phyloP scores from a whole-genome alignment of 2,329 filamentous ascomycete species.

The Paraphoma chrysanthemicola region DNA sequence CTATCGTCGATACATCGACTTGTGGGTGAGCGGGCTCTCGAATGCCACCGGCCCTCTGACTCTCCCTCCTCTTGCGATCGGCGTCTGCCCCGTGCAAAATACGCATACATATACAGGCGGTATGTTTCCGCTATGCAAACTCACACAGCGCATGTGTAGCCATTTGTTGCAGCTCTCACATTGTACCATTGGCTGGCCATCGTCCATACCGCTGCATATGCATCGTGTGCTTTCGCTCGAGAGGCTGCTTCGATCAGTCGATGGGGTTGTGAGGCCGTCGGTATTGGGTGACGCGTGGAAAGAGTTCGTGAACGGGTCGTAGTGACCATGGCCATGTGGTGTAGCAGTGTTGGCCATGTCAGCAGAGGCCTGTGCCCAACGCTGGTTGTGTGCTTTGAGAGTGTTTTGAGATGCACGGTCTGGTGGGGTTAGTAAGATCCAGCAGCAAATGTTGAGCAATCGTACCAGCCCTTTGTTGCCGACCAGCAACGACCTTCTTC shows the following conservation, averaged over 20 bases:
- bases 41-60: conserved; percentile 18
- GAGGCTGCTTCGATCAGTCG: conserved; percentile 60
- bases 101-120: conserved; percentile 50
- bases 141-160: conserved; percentile 66
- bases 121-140: conserved; percentile 58
- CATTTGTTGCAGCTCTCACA: conserved; percentile 70
- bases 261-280: conserved; percentile 58
- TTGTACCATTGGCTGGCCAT: conserved; percentile 65
- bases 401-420: conserved; percentile 44
- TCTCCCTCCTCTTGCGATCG: conserved; percentile 15
- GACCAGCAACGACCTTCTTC: conserved; percentile 49
- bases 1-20: conserved; percentile 37
- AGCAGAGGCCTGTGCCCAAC: conserved; percentile 54
- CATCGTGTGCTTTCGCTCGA: conserved; percentile 62
- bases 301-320: conserved; percentile 48
- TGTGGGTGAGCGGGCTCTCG: conserved; percentile 42
- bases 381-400: conserved; percentile 53
- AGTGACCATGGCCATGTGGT: conserved; percentile 24
- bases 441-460: neutral
- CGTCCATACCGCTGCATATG: conserved; percentile 62
- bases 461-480: conserved; percentile 45
- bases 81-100: conserved; percentile 46
- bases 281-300: conserved; percentile 54
- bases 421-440: conserved; percentile 23
- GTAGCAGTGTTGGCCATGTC: conserved; percentile 37